Percentiles rank a stretch among this genome's conserved stretches.
Evolutionary conservation across 169 alveolate genomes (phyloP).

Genomic region (Plasmodium chabaudi): DNA sequence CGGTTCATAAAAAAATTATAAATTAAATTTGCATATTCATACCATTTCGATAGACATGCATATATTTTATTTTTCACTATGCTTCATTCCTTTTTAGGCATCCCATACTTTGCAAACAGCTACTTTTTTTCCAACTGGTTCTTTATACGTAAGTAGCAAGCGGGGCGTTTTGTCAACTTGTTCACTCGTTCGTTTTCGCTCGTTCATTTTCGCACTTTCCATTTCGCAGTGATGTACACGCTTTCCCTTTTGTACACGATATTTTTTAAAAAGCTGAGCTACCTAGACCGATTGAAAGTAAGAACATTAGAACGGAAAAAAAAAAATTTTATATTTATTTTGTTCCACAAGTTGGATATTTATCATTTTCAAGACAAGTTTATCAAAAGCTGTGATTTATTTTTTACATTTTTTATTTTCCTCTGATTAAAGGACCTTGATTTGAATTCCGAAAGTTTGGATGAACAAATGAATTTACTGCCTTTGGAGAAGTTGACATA

Average conservation of each 20-base stretch:
- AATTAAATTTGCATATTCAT: background rate
- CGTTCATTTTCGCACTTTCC: background rate
- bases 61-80: background rate
- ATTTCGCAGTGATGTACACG: constrained; percentile 39
- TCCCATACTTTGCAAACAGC: constrained; percentile 67
- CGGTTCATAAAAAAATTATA: constrained; percentile 8
- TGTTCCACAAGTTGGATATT: no score
- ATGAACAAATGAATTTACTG: constrained; percentile 38
- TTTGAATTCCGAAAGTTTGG: constrained; percentile 25
- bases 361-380: background rate
- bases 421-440: constrained; percentile 11
- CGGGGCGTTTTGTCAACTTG: no score
- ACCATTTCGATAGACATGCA: background rate
- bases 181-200: background rate
- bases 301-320: background rate
- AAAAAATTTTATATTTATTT: no score
- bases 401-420: background rate
- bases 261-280: constrained; percentile 46
- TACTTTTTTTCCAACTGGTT: constrained; percentile 62
- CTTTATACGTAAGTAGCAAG: constrained; percentile 31
- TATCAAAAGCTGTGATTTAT: background rate
- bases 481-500: constrained; percentile 50
- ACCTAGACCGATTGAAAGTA: constrained; percentile 48
- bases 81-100: constrained; percentile 8
- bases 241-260: constrained; percentile 33